Evolutionary conservation across 768 basidiomycete species (phyloP), one percentile per base, ranked within the genome.

Genomic region (Tephrocybe sp.): DNA sequence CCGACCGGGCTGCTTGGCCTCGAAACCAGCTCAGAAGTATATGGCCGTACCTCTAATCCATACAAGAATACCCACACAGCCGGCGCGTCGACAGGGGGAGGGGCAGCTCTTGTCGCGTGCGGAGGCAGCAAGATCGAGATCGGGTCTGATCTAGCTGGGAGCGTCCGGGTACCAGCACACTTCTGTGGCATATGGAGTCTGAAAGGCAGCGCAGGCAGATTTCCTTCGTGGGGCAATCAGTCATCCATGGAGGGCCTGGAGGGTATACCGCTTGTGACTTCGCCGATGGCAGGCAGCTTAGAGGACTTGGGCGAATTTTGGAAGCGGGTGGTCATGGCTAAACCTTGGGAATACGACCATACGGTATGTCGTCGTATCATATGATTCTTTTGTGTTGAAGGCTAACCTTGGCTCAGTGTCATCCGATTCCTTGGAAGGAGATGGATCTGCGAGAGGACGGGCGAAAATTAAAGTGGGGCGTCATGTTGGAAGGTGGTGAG

Each of bases 121-220:
- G 81, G 83, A 1, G 85, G 84, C 9, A 76, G 76, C 31, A 78
- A 81, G 57, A 73, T 87, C 18, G 86, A 86, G 31, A 75, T 89
- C 30, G 88, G 86, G 1, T 80, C 86, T 3, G 88, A 90, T 57
- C 68, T 89, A 23, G 88, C 80, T 2, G 89, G 88, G 9, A 84
- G 83, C 45, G 78, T 88, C 31, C 76, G 88, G 43, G 77, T 80
- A 22, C 88, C 88, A 3, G 80, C 88, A 12, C 83, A 87, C 54
- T 87, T 82, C 56, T 86, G 84, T 53, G 88, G 86, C 1, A 66
- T 85, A 1, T 88, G 80, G 71, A 73, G 80, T 37, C 71, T 87
- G 57, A 84, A 83, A 59, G 72, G 79, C 9, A 83, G 82, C 56
- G 66, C 69, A 47, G 74, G 80, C 34, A 70, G 86, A 47, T 83